phyloP scores from a whole-genome alignment of 805 yeast genomes.

The Ogataea henricii region DNA sequence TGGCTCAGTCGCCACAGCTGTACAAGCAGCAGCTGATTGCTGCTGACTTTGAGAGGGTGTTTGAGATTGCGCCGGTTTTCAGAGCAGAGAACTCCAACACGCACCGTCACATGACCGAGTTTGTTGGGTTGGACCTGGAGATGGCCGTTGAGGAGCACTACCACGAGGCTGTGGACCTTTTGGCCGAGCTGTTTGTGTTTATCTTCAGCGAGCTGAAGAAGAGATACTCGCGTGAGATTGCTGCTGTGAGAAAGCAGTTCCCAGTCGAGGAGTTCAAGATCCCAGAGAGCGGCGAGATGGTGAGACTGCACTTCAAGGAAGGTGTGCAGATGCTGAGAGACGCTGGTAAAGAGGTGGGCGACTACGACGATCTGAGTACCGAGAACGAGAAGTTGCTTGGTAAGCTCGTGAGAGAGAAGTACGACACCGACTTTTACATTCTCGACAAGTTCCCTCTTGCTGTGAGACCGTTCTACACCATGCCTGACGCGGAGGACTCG shows the following conservation, averaged over 20 bases:
- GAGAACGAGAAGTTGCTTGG: slow-evolving; percentile 96
- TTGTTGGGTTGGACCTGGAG: slow-evolving; percentile 95
- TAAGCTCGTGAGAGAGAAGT: slow-evolving; percentile 85
- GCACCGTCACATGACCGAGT: slow-evolving; percentile 99
- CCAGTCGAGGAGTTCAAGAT: slow-evolving; percentile 97
- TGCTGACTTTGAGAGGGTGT: slow-evolving; percentile 95
- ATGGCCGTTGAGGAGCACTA: slow-evolving; percentile 98
- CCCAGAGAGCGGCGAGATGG: slow-evolving; percentile 94
- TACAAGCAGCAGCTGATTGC: slow-evolving; percentile 98
- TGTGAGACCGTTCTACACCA: slow-evolving; percentile 97
- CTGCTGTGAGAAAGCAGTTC: slow-evolving; percentile 86
- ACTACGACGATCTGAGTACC: slow-evolving; percentile 86
- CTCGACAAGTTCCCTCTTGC: slow-evolving; percentile 98
- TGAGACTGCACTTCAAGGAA: slow-evolving; percentile 83
- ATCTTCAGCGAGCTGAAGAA: slow-evolving; percentile 81
- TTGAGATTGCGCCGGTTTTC: slow-evolving; percentile 96
- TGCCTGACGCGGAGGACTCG: slow-evolving; percentile 95
- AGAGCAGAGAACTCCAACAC: slow-evolving; percentile 99
- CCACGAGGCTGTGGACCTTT: slow-evolving; percentile 74
- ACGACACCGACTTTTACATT: slow-evolving; percentile 96
- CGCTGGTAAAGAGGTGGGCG: slow-evolving; percentile 84
- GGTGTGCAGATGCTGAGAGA: slow-evolving; percentile 86
- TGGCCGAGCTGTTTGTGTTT: slow-evolving; percentile 72
- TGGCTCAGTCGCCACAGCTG: slow-evolving; percentile 98
- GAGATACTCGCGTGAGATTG: slow-evolving; percentile 83